Base-by-base conservation (phyloP, 345 rosid genomes). In the Dovyalis caffra region DNA sequence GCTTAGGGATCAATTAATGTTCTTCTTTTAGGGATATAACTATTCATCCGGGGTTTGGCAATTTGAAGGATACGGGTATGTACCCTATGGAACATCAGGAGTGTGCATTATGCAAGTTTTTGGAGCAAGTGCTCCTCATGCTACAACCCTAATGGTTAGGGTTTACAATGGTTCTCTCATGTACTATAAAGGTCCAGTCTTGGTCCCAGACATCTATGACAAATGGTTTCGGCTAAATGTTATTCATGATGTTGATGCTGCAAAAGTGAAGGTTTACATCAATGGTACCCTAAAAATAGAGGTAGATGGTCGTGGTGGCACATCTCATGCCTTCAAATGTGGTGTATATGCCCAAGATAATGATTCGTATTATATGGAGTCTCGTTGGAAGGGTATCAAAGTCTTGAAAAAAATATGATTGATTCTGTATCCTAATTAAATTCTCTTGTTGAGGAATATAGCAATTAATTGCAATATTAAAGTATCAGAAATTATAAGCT, bases 191-290 rank as follows among this genome's bases (percentile, higher is more conserved):
- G 21, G 31, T 8, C 68, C 40, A 4, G 57, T 81, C 9, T 12
- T 83, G n/a, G 66, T 61, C 10, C 60, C 63, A 1, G 47, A 79
- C 33, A 74, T 83, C 45, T 81, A 81, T 34, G 35, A 81, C 56
- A 60, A 25, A 63, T 83, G 88, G 87, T 81, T 86, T 25, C 74
- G 35, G 57, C 37, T 83, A 15, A 83, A 86, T 31, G 88, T 83
- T 18, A 64, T 81, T 49, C 87, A 86, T 32, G 85, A 86, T 65
- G 84, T 77, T 18, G 68, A 70, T 21, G 70, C 72, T 5, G 75
- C 80, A 0, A 69, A 51, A 25, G 53, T 86, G 28, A 40, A 49
- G 53, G 77, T 86, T 26, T 86, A 77, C 25, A 72, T 83, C 20
- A 76, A 81, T 71, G 86, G 85, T 2, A 9, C 3, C 18, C 74